Percentiles rank a stretch among this genome's conserved stretches.
These are phyloP conservation scores for Microbotryum intermedium DNA, from an alignment of 1,284 basidiomycete genomes.

Conservation along the genomic window DNA sequence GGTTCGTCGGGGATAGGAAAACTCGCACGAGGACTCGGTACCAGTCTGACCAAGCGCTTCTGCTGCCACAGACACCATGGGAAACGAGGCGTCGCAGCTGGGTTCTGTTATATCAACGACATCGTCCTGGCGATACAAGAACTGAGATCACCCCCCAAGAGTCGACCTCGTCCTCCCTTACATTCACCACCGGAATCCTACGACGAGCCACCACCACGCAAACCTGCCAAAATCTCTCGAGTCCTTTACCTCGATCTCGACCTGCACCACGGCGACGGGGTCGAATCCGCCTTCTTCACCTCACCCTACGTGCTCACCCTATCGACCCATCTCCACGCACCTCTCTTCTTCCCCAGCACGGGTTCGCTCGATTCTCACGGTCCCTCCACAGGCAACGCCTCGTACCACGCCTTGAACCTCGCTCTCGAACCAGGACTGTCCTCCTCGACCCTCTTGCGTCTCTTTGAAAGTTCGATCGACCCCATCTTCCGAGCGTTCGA, in stretches of 20 bases:
- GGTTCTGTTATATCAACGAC: slow-evolving; percentile 92
- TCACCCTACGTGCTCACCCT: slow-evolving; percentile 61
- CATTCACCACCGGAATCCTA: too few species aligned
- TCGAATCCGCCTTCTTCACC: slow-evolving; percentile 62
- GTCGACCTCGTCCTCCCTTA: slow-evolving; percentile 41
- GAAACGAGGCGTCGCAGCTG: slow-evolving; percentile 62
- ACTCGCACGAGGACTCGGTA: too few species aligned
- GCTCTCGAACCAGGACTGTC: slow-evolving; percentile 58
- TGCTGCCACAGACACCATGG: slow-evolving; percentile 57
- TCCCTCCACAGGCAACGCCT: slow-evolving; percentile 50
- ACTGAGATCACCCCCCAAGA: slow-evolving; percentile 39
- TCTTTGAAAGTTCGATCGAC: slow-evolving; percentile 57
- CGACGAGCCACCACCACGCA: slow-evolving; percentile 4
- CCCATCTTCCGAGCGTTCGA: slow-evolving; percentile 53
- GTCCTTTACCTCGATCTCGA: slow-evolving; percentile 88
- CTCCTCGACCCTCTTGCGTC: slow-evolving; percentile 50
- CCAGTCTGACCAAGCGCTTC: neutral
- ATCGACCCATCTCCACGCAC: slow-evolving; percentile 70
- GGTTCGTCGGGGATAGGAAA: slow-evolving; percentile 26
- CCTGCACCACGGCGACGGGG: slow-evolving; percentile 82
- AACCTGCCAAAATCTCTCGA: slow-evolving; percentile 47
- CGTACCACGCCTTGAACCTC: slow-evolving; percentile 63
- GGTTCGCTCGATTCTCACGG: slow-evolving; percentile 18
- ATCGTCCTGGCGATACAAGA: slow-evolving; percentile 62
- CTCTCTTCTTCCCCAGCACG: slow-evolving; percentile 67